Base-by-base conservation (phyloP, 2,329 filamentous ascomycete genomes). In the Colletotrichum eremochloae region DNA sequence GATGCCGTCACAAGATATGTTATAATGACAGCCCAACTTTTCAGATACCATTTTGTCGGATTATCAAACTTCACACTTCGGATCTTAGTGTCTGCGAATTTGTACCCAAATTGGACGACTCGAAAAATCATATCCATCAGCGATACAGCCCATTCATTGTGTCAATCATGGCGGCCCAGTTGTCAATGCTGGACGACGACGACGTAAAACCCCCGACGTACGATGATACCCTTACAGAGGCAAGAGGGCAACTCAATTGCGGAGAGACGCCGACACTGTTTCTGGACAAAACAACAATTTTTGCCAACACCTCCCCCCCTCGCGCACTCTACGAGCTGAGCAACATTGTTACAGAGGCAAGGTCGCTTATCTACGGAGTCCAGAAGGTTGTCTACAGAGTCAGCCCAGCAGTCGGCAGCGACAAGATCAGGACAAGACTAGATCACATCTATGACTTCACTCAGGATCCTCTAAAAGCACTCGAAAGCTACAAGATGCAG, bases 381-480 rank as follows among this genome's bases (percentile, higher is more conserved):
- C 74, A 79, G 42, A 80, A 79, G 44, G 63, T 78, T 3, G 74
- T 76, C 11, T 80, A 78, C 52, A 73, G 75, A 3, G 66, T 78
- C 7, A 63, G 67, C 1, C 67, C 74, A 9, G 44, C 69, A 1
- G 48, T 72, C 2, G 57, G 74, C 11, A 72, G 74, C 7, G 71
- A 74, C 2, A 73, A 61, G 4, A 38, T 78, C 5, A 74, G 73
- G 18, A 75, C 74, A 5, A 74, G 75, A 2, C 72, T 75, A 5
- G 76, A 79, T 18, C 79, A 80, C 61, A 80, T 80, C 14, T 80
- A 80, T 52, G 77, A 79, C 56, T 75, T 80, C 52, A 69, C 75
- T 5, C 67, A 70, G 1, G 77, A 75, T 38, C 60, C 66, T 0
- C n/a, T 56, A 0, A 42, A 36, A 29, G 53, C 52, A 8, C 4